Conservation (phyloP, 2,329 filamentous ascomycete species). For the Epichloe typhina region DNA sequence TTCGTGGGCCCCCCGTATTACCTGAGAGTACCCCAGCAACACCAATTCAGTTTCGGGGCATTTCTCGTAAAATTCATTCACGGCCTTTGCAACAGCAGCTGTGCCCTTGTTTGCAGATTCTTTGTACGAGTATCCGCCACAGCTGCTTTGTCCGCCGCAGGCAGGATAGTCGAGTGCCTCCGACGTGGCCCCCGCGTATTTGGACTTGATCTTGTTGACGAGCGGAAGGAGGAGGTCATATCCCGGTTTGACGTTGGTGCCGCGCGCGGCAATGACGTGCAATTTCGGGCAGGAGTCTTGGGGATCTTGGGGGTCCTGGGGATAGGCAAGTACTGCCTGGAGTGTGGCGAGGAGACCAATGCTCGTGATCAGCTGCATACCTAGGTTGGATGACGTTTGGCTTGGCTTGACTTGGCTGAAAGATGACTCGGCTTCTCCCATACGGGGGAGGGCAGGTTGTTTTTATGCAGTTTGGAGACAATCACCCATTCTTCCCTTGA, state of each 20-base stretch:
- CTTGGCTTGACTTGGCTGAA: too few relatives aligned
- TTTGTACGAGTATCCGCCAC: conserved; percentile 44
- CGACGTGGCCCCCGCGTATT: conserved; percentile 36
- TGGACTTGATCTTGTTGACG: conserved; percentile 33
- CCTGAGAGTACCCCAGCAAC: conserved; percentile 49
- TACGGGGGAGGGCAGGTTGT: too few relatives aligned
- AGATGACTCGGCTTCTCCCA: too few relatives aligned
- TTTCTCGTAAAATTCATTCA: conserved; percentile 41
- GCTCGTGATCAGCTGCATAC: background rate
- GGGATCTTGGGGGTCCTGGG: too few relatives aligned
- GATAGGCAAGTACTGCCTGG: background rate
- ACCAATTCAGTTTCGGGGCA: conserved; percentile 47
- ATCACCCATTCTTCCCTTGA: too few relatives aligned
- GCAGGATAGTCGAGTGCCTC: conserved; percentile 48
- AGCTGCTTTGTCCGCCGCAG: conserved; percentile 45
- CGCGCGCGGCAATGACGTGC: conserved; percentile 33
- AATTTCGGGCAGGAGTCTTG: conserved; percentile 11
- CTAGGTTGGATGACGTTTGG: too few relatives aligned
- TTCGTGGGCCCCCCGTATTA: conserved; percentile 12
- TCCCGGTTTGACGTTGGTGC: conserved; percentile 36
- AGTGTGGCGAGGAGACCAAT: background rate
- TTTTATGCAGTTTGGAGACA: too few relatives aligned
- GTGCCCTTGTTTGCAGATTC: conserved; percentile 27
- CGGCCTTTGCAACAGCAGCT: conserved; percentile 11
- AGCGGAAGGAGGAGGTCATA: conserved; percentile 37